phyloP scores from a whole-genome alignment of 2,329 filamentous ascomycete genomes.

The Penicillium italicum region DNA sequence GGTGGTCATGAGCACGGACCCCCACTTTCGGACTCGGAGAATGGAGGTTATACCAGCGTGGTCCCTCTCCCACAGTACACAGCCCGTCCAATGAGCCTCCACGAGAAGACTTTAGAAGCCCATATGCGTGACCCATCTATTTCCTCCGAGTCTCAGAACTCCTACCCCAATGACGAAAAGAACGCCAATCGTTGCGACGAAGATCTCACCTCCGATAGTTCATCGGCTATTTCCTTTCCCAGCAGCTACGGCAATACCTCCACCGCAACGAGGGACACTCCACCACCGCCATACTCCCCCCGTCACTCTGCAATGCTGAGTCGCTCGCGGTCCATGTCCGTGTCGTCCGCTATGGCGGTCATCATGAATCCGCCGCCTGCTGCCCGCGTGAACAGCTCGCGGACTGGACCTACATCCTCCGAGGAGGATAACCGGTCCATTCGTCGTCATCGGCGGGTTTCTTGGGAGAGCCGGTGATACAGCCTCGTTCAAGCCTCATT shows the following conservation, averaged over 20 bases:
- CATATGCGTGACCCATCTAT: conserved; percentile 32
- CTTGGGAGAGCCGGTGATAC: conserved; percentile 28
- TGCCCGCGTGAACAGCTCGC: conserved; percentile 27
- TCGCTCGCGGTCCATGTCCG: conserved; percentile 34
- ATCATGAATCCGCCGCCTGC: conserved; percentile 26
- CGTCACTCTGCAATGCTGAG: conserved; percentile 27
- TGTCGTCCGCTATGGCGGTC: conserved; percentile 28
- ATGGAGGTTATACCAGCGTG: conserved; percentile 32
- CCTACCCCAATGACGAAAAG: conserved; percentile 31
- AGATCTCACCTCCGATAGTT: conserved; percentile 37
- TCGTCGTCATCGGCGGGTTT: conserved; percentile 23
- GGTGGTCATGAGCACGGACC: conserved; percentile 16
- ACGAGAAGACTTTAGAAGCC: conserved; percentile 40
- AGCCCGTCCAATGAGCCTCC: conserved; percentile 36
- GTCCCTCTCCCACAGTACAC: conserved; percentile 43
- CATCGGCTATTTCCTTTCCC: conserved; percentile 41
- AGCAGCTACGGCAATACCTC: conserved; percentile 46
- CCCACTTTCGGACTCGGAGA: conserved; percentile 18
- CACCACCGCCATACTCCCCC: conserved; percentile 42
- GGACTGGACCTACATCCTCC: conserved; percentile 25
- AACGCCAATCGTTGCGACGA: conserved; percentile 28
- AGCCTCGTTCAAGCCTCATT: neutral
- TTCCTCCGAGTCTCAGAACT: conserved; percentile 21
- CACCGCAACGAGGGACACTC: conserved; percentile 43
- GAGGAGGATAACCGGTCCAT: conserved; percentile 22